phyloP scores from a whole-genome alignment of 768 basidiomycete genomes.

The Agrocybe chaxingu region DNA sequence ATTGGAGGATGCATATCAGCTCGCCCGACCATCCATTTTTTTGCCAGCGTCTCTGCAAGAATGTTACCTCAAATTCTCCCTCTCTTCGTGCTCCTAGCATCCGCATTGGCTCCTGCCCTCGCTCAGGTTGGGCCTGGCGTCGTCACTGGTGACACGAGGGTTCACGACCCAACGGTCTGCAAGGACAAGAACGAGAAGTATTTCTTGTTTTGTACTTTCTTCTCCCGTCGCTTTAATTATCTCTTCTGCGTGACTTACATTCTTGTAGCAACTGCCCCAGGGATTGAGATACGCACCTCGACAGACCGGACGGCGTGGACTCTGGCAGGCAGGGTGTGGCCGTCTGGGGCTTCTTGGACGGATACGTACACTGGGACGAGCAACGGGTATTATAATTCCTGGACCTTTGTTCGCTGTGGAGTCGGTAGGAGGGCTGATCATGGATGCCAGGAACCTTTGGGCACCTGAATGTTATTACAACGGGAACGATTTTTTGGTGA shows the following conservation, averaged over 20 bases:
- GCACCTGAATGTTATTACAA: conserved; percentile 34
- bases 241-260: background rate
- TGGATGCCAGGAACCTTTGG: conserved; percentile 30
- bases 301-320: conserved; percentile 47
- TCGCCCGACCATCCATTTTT: no score
- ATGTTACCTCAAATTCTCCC: no score
- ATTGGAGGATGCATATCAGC: no score
- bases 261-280: conserved; percentile 36
- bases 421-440: background rate
- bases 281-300: conserved; percentile 49
- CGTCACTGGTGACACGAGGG: conserved; percentile 39
- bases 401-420: background rate
- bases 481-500: conserved; percentile 25
- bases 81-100: conserved; percentile 15
- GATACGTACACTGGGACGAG: conserved; percentile 44
- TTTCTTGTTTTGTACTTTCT: conserved; percentile 43
- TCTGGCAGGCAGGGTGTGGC: conserved; percentile 42
- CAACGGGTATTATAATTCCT: conserved; percentile 31
- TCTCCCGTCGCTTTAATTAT: background rate
- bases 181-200: conserved; percentile 44
- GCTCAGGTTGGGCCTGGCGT: conserved; percentile 32
- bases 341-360: conserved; percentile 49
- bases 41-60: no score
- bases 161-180: conserved; percentile 50
- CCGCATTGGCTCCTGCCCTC: conserved; percentile 12